These are phyloP conservation scores for Lipomyces spencermartinsiae DNA, from an alignment of 805 yeast species.

Conservation along the genomic window DNA sequence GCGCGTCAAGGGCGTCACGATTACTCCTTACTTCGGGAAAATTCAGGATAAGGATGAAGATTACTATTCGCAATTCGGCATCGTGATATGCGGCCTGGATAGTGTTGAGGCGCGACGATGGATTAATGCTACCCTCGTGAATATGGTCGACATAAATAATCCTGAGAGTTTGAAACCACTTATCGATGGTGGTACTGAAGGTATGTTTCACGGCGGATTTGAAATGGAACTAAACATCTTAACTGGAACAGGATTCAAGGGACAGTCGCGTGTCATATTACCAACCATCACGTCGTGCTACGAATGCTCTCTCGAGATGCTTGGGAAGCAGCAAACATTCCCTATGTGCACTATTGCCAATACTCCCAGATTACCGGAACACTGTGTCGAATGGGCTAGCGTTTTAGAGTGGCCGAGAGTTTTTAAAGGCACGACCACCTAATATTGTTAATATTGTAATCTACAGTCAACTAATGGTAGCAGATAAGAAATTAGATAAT, in stretches of 20 bases:
- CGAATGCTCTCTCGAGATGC: slow-evolving; percentile 84
- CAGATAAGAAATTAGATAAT: slow-evolving; percentile 60
- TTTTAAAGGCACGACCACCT: slow-evolving; percentile 45
- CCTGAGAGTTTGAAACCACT: slow-evolving; percentile 63
- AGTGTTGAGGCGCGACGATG: slow-evolving; percentile 89
- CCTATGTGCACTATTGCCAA: slow-evolving; percentile 95
- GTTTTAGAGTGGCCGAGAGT: slow-evolving; percentile 72
- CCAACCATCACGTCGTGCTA: slow-evolving; percentile 90
- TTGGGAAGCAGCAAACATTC: slow-evolving; percentile 63
- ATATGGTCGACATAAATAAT: slow-evolving; percentile 61
- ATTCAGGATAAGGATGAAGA: slow-evolving; percentile 67
- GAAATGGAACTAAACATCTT: neutral
- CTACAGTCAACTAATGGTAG: neutral
- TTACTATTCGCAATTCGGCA: slow-evolving; percentile 70
- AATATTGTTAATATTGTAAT: neutral
- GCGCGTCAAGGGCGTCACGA: slow-evolving; percentile 50
- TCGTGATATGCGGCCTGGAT: slow-evolving; percentile 87
- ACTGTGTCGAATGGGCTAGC: slow-evolving; percentile 90
- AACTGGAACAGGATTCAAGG: slow-evolving; percentile 64
- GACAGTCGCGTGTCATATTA: slow-evolving; percentile 84
- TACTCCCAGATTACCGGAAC: slow-evolving; percentile 93
- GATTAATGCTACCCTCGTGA: slow-evolving; percentile 75
- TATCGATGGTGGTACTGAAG: slow-evolving; percentile 96
- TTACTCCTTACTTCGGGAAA: slow-evolving; percentile 55
- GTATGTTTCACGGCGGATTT: slow-evolving; percentile 10